Evolutionary conservation across 768 basidiomycete genomes (phyloP).

Genomic region (Auricularia cornea): DNA sequence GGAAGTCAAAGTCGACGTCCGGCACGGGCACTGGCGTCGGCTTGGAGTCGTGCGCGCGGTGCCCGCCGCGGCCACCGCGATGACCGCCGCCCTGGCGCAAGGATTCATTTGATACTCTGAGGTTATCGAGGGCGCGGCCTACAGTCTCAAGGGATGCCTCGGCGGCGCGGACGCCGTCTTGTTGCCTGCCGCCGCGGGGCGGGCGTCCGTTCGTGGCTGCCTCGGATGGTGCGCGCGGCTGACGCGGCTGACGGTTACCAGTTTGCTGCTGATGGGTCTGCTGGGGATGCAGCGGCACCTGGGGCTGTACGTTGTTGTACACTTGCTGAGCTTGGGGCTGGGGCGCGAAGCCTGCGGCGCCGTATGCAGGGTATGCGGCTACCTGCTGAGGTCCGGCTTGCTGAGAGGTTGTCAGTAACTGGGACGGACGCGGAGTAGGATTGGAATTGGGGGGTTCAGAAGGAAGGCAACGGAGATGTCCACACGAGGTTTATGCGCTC

Average conservation of each 20-base stretch:
- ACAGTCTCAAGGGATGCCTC: slow-evolving; percentile 30
- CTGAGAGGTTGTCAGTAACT: neutral
- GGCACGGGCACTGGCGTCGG: slow-evolving; percentile 48
- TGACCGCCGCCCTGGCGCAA: slow-evolving; percentile 5
- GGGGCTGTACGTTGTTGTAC: neutral
- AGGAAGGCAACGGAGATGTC: slow-evolving; percentile 57
- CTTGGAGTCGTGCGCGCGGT: slow-evolving; percentile 23
- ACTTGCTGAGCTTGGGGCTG: neutral
- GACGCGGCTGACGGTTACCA: slow-evolving; percentile 14
- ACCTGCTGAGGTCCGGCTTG: neutral
- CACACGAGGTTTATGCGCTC: slow-evolving; percentile 41
- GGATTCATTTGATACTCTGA: slow-evolving; percentile 31
- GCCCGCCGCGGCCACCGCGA: slow-evolving; percentile 29
- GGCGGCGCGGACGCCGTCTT: slow-evolving; percentile 9
- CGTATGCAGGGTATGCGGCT: neutral
- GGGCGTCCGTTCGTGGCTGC: slow-evolving; percentile 34
- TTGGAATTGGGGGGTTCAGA: slow-evolving; percentile 29
- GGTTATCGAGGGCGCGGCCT: slow-evolving; percentile 46
- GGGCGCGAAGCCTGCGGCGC: neutral
- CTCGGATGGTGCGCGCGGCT: slow-evolving; percentile 18
- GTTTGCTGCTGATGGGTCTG: slow-evolving; percentile 17
- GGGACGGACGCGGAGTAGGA: neutral
- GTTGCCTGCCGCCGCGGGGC: slow-evolving; percentile 32
- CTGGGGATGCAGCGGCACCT: slow-evolving; percentile 11
- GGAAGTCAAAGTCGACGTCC: slow-evolving; percentile 74